phyloP scores from a whole-genome alignment of 2,329 filamentous ascomycete species.

The Myriangium duriaei region DNA sequence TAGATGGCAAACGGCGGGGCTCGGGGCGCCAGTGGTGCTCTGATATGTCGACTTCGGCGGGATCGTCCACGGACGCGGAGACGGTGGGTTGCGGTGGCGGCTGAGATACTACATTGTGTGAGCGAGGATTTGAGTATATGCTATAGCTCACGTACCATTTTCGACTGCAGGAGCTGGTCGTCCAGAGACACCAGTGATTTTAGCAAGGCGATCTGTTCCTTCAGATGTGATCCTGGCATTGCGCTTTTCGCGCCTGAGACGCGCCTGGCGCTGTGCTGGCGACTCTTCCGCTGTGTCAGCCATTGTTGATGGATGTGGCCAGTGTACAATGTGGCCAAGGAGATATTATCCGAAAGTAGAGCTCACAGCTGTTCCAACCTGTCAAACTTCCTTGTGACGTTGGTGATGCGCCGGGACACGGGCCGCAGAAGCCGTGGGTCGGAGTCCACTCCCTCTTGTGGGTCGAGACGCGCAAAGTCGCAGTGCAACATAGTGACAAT shows the following conservation, averaged over 20 bases:
- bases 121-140: neutral
- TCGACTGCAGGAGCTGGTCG: conserved; percentile 27
- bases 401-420: conserved; percentile 17
- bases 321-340: too few relatives aligned
- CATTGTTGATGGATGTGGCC: conserved; percentile 14
- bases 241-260: conserved; percentile 64
- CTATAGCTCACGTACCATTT: conserved; percentile 8
- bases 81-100: conserved; percentile 16
- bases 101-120: conserved; percentile 9
- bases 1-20: conserved; percentile 7
- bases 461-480: too few relatives aligned
- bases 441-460: too few relatives aligned
- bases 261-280: conserved; percentile 45
- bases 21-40: conserved; percentile 29
- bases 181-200: conserved; percentile 60
- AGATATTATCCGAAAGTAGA: too few relatives aligned
- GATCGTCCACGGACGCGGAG: conserved; percentile 42
- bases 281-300: conserved; percentile 24
- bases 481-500: too few relatives aligned
- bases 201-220: conserved; percentile 57
- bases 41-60: conserved; percentile 70
- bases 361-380: too few relatives aligned
- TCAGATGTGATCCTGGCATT: conserved; percentile 67
- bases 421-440: neutral
- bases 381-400: conserved; percentile 41